phyloP scores from a whole-genome alignment of 768 basidiomycete genomes.

The Leccinum boreale region DNA sequence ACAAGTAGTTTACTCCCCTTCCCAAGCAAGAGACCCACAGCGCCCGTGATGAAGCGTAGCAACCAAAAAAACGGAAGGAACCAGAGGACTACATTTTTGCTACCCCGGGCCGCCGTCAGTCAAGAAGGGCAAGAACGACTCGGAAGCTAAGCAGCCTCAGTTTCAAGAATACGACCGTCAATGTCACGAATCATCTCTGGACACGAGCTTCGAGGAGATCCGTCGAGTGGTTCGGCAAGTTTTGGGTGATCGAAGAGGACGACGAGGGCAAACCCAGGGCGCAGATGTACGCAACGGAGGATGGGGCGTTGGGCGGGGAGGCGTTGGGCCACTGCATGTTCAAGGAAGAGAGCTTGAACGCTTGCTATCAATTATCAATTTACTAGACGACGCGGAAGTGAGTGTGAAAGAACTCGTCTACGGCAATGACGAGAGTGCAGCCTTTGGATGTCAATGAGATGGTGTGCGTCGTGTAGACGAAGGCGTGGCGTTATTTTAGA shows the following conservation, averaged over 20 bases:
- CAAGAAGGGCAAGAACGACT: slow-evolving; percentile 64
- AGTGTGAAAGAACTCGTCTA: too few species aligned
- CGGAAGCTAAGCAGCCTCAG: slow-evolving; percentile 45
- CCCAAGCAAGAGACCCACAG: too few species aligned
- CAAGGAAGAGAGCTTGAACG: too few species aligned
- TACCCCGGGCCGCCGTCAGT: slow-evolving; percentile 48
- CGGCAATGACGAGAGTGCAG: too few species aligned
- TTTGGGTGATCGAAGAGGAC: slow-evolving; percentile 90
- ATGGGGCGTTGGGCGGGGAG: slow-evolving; percentile 35
- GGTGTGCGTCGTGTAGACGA: too few species aligned
- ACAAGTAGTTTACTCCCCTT: slow-evolving; percentile 90
- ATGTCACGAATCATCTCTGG: slow-evolving; percentile 75
- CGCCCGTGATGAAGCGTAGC: too few species aligned
- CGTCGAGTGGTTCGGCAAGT: too few species aligned
- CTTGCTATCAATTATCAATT: too few species aligned
- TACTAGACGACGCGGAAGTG: too few species aligned
- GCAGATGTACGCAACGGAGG: slow-evolving; percentile 89
- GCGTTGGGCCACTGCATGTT: too few species aligned
- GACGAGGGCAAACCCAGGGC: slow-evolving; percentile 87
- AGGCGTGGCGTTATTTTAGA: too few species aligned
- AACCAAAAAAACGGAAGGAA: slow-evolving; percentile 57
- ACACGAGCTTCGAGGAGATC: slow-evolving; percentile 72
- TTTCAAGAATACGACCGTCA: slow-evolving; percentile 92
- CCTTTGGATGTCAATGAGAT: too few species aligned
- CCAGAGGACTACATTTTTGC: slow-evolving; percentile 66